Base-by-base conservation (phyloP, 2,329 filamentous ascomycete species). In the Diaporthe citrichinensis region DNA sequence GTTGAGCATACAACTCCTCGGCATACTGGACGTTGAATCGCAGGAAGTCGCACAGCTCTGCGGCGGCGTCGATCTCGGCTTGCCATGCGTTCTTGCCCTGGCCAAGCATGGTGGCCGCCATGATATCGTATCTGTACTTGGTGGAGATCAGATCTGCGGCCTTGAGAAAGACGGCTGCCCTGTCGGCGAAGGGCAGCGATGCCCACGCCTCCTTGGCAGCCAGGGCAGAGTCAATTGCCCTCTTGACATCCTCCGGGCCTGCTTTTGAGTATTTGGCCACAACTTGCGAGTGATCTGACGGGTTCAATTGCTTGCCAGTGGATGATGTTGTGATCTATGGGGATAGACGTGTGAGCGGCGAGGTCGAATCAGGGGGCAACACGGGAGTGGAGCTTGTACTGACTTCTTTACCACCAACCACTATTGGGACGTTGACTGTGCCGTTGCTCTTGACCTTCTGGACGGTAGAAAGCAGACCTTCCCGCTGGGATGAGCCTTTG, bases 1-100 rank as follows among this genome's bases (percentile, higher is more conserved):
- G 97, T 83, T 95, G 92, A 51, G 91, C 91, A 84, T 98, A 98
- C 74, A 98, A 87, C 83, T 98, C 94, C 86, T 98, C 93, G 39
- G 96, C 96, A 82, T 97, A 98, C 84, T 96, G 92, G 72, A 98
- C 96, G 82, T 97, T 97, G 88, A 98, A 98, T 82, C 95, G 92
- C 83, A 98, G 88, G 86, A 98, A 98, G 84, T 99, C 96, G 80
- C 92, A 93, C 80, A 98, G 86, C 88, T 99, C 97, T 12, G 96
- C 96, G 25, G 96, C 96, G 53, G 96, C 91, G 84, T 98, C 96
- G 78, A 98, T 98, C 89, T 99, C 96, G n/a, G 97, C 96, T 86
- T 99, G 96, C 95, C 95, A 98, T 65, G 95, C 95, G 84, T 98
- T 98, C 91, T 98, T 98, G 81, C 97, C 96, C 86, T 99, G 96